Evolutionary conservation across 345 rosid species (phyloP).

Genomic region (Syzygium oleosum): DNA sequence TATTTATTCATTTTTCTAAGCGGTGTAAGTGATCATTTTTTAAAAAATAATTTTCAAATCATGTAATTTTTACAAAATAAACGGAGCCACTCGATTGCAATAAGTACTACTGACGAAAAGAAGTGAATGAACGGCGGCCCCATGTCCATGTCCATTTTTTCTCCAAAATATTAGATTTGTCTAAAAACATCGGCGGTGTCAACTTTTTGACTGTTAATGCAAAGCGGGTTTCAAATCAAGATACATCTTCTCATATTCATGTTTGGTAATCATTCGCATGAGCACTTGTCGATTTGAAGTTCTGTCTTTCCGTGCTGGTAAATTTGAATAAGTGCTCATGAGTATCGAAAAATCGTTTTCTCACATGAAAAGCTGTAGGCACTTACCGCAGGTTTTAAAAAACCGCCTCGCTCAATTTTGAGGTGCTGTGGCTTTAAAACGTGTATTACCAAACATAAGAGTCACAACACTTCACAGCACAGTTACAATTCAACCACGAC

Average conservation of each 20-base stretch:
- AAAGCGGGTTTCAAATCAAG: background rate
- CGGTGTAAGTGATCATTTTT: too few species aligned
- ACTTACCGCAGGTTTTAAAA: background rate
- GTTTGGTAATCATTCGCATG: background rate
- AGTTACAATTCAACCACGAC: background rate
- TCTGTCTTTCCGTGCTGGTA: background rate
- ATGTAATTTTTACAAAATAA: too few species aligned
- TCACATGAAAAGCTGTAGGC: too few species aligned
- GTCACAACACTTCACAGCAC: background rate
- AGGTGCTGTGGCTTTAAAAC: background rate
- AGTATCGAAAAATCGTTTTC: too few species aligned
- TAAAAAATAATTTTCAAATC: too few species aligned
- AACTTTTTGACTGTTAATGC: background rate
- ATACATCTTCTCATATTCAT: background rate
- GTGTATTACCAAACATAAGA: background rate
- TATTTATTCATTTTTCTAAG: too few species aligned
- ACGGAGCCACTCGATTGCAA: background rate
- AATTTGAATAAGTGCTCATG: background rate
- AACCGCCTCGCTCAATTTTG: background rate
- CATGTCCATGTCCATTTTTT: background rate
- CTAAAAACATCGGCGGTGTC: background rate
- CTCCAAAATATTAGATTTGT: background rate
- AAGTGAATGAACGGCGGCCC: background rate
- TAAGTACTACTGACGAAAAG: background rate
- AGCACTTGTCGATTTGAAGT: background rate